Base-by-base conservation (phyloP, 2,329 filamentous ascomycete species). In the Alternaria dauci region DNA sequence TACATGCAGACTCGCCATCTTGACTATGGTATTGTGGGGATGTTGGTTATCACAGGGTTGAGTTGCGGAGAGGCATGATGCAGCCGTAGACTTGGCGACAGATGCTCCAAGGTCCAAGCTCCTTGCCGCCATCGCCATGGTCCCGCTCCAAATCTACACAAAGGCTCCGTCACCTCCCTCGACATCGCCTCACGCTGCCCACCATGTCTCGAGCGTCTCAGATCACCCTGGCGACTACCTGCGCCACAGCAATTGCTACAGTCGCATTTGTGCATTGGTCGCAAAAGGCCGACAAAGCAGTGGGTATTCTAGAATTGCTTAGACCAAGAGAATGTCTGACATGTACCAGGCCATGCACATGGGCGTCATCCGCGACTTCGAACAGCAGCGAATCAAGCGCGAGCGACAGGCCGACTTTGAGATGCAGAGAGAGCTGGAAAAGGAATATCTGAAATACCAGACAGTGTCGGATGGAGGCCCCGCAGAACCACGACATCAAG, bases 401-500 rank as follows among this genome's bases (percentile, higher is more conserved):
- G 95, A 99, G 79, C 89, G 95, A 60, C 92, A 96, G 78, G 87
- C 93, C 52, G 95, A 99, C 76, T 99, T 99, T 74, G 94, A 98
- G 67, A 88, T 96, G 87, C 95, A 99, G 77, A 87, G 85, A 65
- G 87, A 86, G 7, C 83, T 99, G 48, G 94, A 98, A 81, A 87
- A 90, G 72, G 92, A 99, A 78, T 98, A 97, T 79, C 89, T 90
- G 77, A 94, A 94, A 78, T 84, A 93, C 32, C 95, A 99, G 81
- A 91, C 83, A 5, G 94, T 98, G 36, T 77, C 76, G n/a, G 76
- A 79, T 52, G 71, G 73, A 51, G 70, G 71, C 4, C 72, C 71
- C 26, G 62, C 71, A 50, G 57, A 70, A 53, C 71, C 68, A 39
- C 70, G 65, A 62, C 69, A 68, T 16, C 71, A 69, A 63, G 61